Evolutionary conservation across 2,329 filamentous ascomycete genomes (phyloP), one percentile per base, ranked within the genome.

Genomic region (Remersonia thermophila): DNA sequence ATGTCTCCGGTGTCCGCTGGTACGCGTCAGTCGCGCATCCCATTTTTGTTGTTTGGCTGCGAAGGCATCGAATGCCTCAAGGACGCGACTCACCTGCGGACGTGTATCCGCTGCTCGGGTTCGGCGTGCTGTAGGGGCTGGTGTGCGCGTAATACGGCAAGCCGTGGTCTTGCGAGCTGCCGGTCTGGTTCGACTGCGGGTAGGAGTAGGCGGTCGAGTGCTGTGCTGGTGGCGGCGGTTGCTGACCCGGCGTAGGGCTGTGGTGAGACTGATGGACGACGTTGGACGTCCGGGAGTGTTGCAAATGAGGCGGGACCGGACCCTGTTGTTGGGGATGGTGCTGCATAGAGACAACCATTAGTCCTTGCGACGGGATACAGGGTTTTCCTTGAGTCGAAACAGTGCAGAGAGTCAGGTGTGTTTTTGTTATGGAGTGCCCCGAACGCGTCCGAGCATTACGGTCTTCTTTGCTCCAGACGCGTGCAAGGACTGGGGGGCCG

Each of bases 121-220:
- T 84, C 48, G 83, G 78, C 37, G 83, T 80, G 62, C 80, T 86
- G 65, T 93, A 93, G 9, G 83, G 75, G 56, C 78, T 84, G 45
- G 82, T 74, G 55, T 91, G 83, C 40, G 80, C 73, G 54, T 81
- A 77, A 60, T 89, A 93, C 51, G 77, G 70, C 35, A 51, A 28
- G 3, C 26, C 32, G 39, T 48, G 63, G 49, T 93, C 82, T 52
- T 77, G 73, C 33, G 71, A 61, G 53, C 70, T 73, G 39, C 69
- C 64, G 16, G 71, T 67, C 55, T 79, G 77, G 46, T 70, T 67
- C 39, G 76, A 66, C 45, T 77, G 71, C 45, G 80, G 74, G 60
- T 91, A 91, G 46, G 79, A 71, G 62, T 85, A 86, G 42, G 74
- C 70, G 47, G 72, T 70, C 33, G 73, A 69, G 47, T 81, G 77